These are phyloP conservation scores for Penicillium expansum DNA, from an alignment of 2,329 filamentous ascomycete genomes.

Conservation along the genomic window DNA sequence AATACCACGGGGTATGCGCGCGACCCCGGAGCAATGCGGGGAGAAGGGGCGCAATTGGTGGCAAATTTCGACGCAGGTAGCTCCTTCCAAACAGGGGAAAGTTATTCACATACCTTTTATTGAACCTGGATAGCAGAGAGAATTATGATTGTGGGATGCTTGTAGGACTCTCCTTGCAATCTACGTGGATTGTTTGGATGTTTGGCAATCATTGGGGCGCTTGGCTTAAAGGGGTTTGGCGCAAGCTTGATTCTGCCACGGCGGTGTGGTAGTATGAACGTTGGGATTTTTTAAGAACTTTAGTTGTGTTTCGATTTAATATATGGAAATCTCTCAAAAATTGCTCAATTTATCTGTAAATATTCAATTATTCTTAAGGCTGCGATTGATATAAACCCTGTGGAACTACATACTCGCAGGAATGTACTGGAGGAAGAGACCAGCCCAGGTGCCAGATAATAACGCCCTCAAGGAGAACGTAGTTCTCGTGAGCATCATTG, in stretches of 20 bases:
- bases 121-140: not conserved
- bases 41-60: slow-evolving; percentile 14
- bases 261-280: not conserved
- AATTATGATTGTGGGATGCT: slow-evolving; percentile 1
- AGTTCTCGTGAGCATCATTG: too few relatives aligned
- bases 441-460: too few relatives aligned
- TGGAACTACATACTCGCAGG: too few relatives aligned
- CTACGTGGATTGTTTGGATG: slow-evolving; percentile 9
- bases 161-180: not conserved
- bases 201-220: slow-evolving; percentile 6
- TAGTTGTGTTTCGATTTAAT: not conserved
- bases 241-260: slow-evolving; percentile 1
- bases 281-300: too few relatives aligned
- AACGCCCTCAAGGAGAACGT: too few relatives aligned
- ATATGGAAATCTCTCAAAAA: not conserved
- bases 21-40: slow-evolving; percentile 20
- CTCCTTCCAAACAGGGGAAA: too few relatives aligned
- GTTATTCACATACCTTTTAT: slow-evolving; percentile 9
- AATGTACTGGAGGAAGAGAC: too few relatives aligned
- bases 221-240: slow-evolving; percentile 5
- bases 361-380: too few relatives aligned
- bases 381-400: too few relatives aligned
- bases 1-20: slow-evolving; percentile 14
- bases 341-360: too few relatives aligned
- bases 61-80: not conserved